Conservation (phyloP, 2,329 filamentous ascomycete genomes). For the Diaporthe ilicicola region DNA sequence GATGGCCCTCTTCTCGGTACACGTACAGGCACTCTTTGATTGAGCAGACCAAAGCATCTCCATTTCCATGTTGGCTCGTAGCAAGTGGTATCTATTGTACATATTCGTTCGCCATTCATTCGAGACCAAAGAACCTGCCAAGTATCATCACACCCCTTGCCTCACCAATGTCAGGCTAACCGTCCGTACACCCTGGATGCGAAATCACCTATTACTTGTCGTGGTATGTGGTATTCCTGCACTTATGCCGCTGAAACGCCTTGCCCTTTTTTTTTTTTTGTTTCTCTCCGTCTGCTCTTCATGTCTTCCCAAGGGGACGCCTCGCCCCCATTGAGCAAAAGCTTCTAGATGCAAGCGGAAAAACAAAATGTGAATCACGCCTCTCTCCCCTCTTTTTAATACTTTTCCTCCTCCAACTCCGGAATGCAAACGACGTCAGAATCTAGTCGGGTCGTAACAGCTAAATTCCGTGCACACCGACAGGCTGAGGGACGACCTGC, state of each 20-base stretch:
- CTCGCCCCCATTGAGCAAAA: not conserved
- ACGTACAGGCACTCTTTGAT: no score
- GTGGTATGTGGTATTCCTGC: constrained; percentile 16
- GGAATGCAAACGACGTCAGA: constrained; percentile 6
- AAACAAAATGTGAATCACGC: not conserved
- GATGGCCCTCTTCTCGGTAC: no score
- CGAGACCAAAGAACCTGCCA: not conserved
- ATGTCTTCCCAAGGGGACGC: not conserved
- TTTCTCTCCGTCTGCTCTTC: not conserved
- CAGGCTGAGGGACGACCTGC: not conserved
- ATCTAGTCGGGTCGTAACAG: constrained; percentile 1
- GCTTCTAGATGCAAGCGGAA: constrained; percentile 23
- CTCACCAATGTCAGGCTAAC: not conserved
- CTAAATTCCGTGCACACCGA: not conserved
- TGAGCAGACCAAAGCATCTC: no score
- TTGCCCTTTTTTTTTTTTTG: not conserved
- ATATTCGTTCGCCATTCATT: no score
- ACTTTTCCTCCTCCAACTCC: constrained; percentile 18
- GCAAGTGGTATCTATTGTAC: no score
- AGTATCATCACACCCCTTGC: not conserved
- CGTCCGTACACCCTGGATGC: constrained; percentile 5
- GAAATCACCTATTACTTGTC: constrained; percentile 8
- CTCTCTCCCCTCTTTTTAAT: not conserved
- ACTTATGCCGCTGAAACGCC: constrained; percentile 25
- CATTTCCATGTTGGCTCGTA: no score